These are phyloP conservation scores for Solanum appendiculatum DNA, from an alignment of 257 asterid genomes.

Conservation along the genomic window DNA sequence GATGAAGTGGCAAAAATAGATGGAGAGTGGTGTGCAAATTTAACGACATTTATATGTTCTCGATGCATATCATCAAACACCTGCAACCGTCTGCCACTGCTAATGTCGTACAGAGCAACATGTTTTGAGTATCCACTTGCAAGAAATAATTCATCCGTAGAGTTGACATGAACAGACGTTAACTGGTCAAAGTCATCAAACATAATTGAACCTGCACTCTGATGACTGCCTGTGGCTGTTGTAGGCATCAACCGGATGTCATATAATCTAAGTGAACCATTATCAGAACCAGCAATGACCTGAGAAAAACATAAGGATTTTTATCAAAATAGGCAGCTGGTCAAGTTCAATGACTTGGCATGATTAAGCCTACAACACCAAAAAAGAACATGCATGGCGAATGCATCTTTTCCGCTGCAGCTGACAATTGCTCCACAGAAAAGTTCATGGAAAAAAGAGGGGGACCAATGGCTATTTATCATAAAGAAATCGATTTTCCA, in stretches of 20 bases:
- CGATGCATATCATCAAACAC: slow-evolving; percentile 74
- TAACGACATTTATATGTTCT: slow-evolving; percentile 82
- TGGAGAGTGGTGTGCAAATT: slow-evolving; percentile 90
- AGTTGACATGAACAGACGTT: slow-evolving; percentile 90
- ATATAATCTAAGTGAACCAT: slow-evolving; percentile 71
- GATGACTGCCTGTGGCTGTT: slow-evolving; percentile 33
- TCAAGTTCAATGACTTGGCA: background rate
- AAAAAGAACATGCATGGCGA: background rate
- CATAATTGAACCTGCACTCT: slow-evolving; percentile 29
- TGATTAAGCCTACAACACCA: background rate
- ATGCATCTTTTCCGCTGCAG: background rate
- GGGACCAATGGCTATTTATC: background rate
- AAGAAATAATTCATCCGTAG: slow-evolving; percentile 82
- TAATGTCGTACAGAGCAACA: slow-evolving; percentile 75
- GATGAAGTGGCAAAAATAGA: slow-evolving; percentile 87
- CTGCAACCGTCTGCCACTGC: slow-evolving; percentile 66
- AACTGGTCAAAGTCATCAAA: slow-evolving; percentile 87
- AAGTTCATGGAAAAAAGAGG: background rate
- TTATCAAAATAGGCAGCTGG: background rate
- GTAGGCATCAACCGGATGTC: slow-evolving; percentile 43
- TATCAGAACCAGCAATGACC: slow-evolving; percentile 96
- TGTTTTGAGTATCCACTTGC: slow-evolving; percentile 88
- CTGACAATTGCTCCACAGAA: background rate
- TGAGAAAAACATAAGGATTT: slow-evolving; percentile 22
- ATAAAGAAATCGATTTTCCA: background rate